Evolutionary conservation across 2,329 filamentous ascomycete species (phyloP).

Genomic region (Fusarium sororula): DNA sequence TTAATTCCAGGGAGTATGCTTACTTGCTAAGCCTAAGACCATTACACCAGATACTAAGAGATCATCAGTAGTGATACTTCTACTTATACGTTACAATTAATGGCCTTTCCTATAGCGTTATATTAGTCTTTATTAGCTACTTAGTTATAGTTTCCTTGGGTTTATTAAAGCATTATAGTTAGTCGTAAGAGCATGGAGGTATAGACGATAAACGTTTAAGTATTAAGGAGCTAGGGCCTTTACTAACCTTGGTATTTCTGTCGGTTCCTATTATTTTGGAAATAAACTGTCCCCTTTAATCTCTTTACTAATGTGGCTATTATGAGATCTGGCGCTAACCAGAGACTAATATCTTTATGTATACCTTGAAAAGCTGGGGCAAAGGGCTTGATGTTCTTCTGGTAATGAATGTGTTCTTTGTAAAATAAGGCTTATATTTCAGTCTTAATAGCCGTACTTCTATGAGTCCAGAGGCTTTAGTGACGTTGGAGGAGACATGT

Average conservation of each 20-base stretch:
- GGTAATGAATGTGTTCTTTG: rapidly evolving
- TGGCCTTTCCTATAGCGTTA: no score
- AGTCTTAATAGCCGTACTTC: not conserved
- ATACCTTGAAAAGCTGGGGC: not conserved
- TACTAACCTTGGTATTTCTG: not conserved
- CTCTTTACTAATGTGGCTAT: not conserved
- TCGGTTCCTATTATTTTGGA: not conserved
- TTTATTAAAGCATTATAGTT: not conserved
- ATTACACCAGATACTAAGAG: not conserved
- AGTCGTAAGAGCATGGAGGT: not conserved
- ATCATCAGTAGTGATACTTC: not conserved
- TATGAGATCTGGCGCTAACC: not conserved
- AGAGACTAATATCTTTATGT: not conserved
- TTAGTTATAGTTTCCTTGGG: not conserved
- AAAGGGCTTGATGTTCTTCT: not conserved
- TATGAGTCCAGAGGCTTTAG: not conserved
- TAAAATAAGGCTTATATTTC: not conserved
- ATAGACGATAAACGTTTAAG: not conserved
- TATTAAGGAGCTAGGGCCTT: rapidly evolving
- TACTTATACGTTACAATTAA: not conserved
- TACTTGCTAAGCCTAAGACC: not conserved
- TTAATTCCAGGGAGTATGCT: not conserved
- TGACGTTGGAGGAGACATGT: not conserved
- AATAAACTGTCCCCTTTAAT: no score
- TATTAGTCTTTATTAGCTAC: not conserved